Evolutionary conservation across 1,139 yeast genomes (phyloP), one percentile per base, ranked within the genome.

Genomic region (Hemisphaericaspora xylanilytica): DNA sequence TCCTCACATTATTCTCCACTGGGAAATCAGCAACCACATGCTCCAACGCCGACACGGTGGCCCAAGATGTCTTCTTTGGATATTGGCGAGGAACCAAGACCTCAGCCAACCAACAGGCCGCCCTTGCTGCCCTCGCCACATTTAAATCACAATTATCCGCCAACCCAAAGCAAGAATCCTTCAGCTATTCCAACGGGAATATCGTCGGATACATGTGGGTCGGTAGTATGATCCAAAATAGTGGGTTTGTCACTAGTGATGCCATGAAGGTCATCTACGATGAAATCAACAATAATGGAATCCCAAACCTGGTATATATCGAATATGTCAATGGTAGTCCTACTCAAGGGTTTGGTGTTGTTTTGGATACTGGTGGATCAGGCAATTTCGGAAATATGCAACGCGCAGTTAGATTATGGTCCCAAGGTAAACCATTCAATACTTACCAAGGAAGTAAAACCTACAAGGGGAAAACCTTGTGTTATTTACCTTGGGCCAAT

Each of bases 381-480:
- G 8, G 16, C 2, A 26, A 37, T 8, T 20, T 25, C 7, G 35
- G 32, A 15, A 43, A 42, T 18, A 43, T 38, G 24, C 50, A 47
- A 42, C 33, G 41, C 16, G 52, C 51, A 14, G 51, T 47, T n/a
- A 47, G 36, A 34, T 22, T 21, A 12, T 48, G 52, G 52, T 47
- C 51, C 40, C 27, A 38, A 27, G 51, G 49, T 18, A 35, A 42
- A 21, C 6, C 33, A 5, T 47, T 35, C 25, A 33, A 39, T 20
- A 36, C 42, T 32, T 33, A 42, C 8, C 39, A 44, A 14, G 49
- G 46, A 5, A 34, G 35, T 14, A 44, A 43, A 25, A 35, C 18
- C 5, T 44, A 39, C 30, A 33, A 20, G 3, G 30, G 24, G 16
- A 36, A 28, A 22, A 6, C 33, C 3, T 11, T 29, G 3, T 35